These are phyloP conservation scores for Chenopodium formosanum DNA, from an alignment of 148 eudicot genomes.

Conservation along the genomic window DNA sequence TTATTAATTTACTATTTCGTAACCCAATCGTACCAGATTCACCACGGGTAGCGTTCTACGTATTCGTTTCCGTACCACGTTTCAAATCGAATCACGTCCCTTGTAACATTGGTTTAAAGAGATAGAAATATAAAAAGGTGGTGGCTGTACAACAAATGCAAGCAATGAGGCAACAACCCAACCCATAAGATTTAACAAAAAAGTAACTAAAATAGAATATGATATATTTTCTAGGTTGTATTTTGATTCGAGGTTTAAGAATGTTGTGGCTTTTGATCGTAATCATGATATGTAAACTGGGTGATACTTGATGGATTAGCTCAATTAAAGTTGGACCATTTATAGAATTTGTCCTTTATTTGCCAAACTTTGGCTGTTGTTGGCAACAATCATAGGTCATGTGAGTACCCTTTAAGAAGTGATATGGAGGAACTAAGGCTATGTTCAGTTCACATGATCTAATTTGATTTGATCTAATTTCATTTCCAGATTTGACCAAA, in stretches of 20 bases:
- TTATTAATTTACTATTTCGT: no score
- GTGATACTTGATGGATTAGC: constrained; percentile 41
- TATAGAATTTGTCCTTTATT: constrained; percentile 59
- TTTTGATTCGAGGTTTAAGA: constrained; percentile 61
- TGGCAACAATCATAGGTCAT: constrained; percentile 37
- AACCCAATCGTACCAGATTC: no score
- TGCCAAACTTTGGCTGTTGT: constrained; percentile 56
- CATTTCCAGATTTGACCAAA: no score
- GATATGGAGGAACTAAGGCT: constrained; percentile 68
- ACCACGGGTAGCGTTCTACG: no score
- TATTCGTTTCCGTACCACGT: no score
- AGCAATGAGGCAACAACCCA: no score
- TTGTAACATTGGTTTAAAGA: no score
- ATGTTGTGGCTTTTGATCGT: constrained; percentile 62
- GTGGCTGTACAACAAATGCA: no score
- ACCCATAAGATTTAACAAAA: no score
- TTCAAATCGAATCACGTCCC: no score
- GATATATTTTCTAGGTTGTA: constrained; percentile 51
- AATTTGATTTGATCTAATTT: constrained; percentile 58
- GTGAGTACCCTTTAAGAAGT: constrained; percentile 68
- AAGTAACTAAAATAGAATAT: constrained; percentile 70
- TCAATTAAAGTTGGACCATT: constrained; percentile 54
- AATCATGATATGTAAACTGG: constrained; percentile 60
- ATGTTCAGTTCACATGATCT: constrained; percentile 60
- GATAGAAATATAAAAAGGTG: no score